phyloP scores from a whole-genome alignment of 2,329 filamentous ascomycete species.

The Raffaelea ambrosiae region DNA sequence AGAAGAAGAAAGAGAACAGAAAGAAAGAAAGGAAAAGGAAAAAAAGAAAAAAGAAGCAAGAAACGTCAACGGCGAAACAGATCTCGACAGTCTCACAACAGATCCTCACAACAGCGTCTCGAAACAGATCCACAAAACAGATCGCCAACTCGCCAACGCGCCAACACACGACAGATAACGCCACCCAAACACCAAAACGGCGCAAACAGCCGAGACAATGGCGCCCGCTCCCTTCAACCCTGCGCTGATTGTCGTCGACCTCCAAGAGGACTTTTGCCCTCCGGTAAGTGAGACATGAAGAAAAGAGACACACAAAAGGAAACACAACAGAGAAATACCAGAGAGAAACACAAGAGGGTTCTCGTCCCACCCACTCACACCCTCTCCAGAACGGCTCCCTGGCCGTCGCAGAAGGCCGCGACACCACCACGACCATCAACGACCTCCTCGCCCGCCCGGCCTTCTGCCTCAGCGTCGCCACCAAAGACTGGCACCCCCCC shows the following conservation, averaged over 20 bases:
- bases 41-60: conserved; percentile 3
- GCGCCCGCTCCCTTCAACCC: conserved; percentile 28
- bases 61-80: too few relatives aligned
- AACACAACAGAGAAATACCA: too few relatives aligned
- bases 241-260: conserved; percentile 66
- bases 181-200: not conserved
- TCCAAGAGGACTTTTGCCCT: conserved; percentile 93
- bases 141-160: too few relatives aligned
- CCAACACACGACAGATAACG: conserved; percentile 3
- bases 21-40: not conserved
- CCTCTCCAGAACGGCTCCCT: conserved; percentile 65
- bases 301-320: too few relatives aligned
- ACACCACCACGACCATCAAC: conserved; percentile 66
- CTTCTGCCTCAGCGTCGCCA: conserved; percentile 69
- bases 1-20: too few relatives aligned
- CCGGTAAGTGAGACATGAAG: conserved; percentile 61
- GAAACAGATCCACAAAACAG: too few relatives aligned
- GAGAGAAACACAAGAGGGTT: too few relatives aligned
- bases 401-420: conserved; percentile 65
- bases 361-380: too few relatives aligned
- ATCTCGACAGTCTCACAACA: too few relatives aligned
- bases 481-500: conserved; percentile 83
- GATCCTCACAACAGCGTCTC: too few relatives aligned
- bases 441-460: conserved; percentile 59
- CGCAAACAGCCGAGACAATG: conserved; percentile 4